phyloP scores from a whole-genome alignment of 495 filamentous ascomycete species.

The Glutinoglossum americanum region DNA sequence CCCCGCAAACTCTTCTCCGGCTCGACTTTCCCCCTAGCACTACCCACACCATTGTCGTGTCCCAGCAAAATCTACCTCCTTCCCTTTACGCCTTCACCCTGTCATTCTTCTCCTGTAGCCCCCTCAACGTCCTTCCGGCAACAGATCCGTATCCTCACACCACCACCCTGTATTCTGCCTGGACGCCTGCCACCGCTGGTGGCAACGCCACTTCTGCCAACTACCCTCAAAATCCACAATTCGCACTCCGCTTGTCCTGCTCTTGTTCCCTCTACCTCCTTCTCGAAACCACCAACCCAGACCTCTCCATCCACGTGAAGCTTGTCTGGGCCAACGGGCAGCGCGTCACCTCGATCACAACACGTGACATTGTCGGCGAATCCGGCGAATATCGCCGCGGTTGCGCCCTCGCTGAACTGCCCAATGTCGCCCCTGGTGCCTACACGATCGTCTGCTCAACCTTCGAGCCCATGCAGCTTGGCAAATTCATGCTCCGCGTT shows the following conservation, averaged over 20 bases:
- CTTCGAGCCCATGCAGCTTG: slow-evolving; percentile 57
- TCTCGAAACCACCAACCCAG: slow-evolving; percentile 34
- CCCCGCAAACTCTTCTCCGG: slow-evolving; percentile 71
- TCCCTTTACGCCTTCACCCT: slow-evolving; percentile 61
- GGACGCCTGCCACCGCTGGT: slow-evolving; percentile 62
- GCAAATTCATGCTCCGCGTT: slow-evolving; percentile 52
- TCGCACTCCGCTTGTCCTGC: slow-evolving; percentile 34
- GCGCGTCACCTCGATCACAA: slow-evolving; percentile 41
- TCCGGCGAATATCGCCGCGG: slow-evolving; percentile 71
- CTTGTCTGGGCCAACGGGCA: slow-evolving; percentile 56
- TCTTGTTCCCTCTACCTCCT: slow-evolving; percentile 42
- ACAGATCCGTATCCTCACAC: slow-evolving; percentile 32
- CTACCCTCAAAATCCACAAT: slow-evolving; percentile 77
- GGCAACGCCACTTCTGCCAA: slow-evolving; percentile 55
- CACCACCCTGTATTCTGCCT: slow-evolving; percentile 32
- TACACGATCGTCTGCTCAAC: slow-evolving; percentile 83
- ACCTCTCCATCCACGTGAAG: slow-evolving; percentile 61
- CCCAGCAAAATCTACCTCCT: slow-evolving; percentile 52
- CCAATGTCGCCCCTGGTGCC: slow-evolving; percentile 34
- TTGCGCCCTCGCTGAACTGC: slow-evolving; percentile 43
- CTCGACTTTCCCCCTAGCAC: slow-evolving; percentile 36
- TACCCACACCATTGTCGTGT: slow-evolving; percentile 57
- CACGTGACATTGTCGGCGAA: slow-evolving; percentile 54
- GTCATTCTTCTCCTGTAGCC: slow-evolving; percentile 45
- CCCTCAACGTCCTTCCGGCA: slow-evolving; percentile 37